Conservation (phyloP, 768 basidiomycete genomes). For the Heimioporus sp. region DNA sequence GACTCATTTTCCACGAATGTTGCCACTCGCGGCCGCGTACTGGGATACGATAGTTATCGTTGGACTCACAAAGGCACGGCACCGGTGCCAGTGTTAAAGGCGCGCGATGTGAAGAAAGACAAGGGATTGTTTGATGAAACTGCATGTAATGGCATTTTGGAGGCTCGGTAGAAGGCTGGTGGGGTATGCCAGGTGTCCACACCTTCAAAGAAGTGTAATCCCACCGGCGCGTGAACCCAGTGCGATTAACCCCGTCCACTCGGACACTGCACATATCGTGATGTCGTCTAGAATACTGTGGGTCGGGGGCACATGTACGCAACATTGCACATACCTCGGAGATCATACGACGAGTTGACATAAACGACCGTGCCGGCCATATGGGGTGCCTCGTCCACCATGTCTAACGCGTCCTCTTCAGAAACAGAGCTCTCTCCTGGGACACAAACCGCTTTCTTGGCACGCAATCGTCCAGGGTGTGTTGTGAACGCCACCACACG, state of each 20-base stretch:
- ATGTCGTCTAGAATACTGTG: conserved; percentile 37
- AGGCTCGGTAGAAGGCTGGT: too few species aligned
- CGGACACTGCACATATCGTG: conserved; percentile 44
- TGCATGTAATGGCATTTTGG: too few species aligned
- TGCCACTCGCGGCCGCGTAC: too few species aligned
- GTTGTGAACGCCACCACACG: conserved; percentile 24
- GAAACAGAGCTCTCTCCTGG: neutral
- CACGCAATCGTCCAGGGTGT: conserved; percentile 5
- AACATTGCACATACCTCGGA: conserved; percentile 23
- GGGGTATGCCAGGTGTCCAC: too few species aligned
- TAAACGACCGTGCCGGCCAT: conserved; percentile 16
- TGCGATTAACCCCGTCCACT: conserved; percentile 42
- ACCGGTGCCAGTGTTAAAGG: too few species aligned
- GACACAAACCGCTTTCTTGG: neutral
- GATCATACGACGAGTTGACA: conserved; percentile 24
- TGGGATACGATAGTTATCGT: too few species aligned
- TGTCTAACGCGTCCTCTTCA: neutral
- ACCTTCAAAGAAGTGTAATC: conserved; percentile 16
- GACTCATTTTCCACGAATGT: too few species aligned
- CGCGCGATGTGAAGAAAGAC: too few species aligned
- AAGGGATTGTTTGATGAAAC: too few species aligned
- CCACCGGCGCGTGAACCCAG: conserved; percentile 41
- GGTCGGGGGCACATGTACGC: neutral
- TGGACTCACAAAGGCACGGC: too few species aligned
- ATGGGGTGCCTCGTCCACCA: neutral